Percentiles rank a stretch among this genome's conserved stretches.
Conservation (phyloP, 1,284 basidiomycete genomes). For the Microbotryum violaceum region DNA sequence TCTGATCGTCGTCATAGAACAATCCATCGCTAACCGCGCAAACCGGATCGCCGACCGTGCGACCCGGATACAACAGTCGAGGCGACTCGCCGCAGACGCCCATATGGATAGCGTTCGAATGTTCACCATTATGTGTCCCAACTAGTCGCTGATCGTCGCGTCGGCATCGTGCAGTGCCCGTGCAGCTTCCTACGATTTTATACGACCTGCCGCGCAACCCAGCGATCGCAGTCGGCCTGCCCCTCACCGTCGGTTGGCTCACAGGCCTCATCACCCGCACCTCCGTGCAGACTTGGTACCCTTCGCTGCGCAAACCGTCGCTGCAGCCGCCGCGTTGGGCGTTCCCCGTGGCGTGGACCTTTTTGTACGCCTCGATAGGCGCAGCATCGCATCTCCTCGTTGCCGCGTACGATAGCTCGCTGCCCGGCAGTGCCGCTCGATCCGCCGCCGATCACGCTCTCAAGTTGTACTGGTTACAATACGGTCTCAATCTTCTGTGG, state of each 20-base stretch:
- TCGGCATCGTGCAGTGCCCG: not conserved
- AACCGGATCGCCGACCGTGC: no score
- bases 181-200: constrained; percentile 12
- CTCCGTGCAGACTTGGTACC: constrained; percentile 24
- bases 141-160: no score
- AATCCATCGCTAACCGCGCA: no score
- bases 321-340: constrained; percentile 23
- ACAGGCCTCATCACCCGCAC: constrained; percentile 16
- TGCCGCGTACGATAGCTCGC: constrained; percentile 50
- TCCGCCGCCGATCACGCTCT: constrained; percentile 49
- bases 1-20: no score
- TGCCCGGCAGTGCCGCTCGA: constrained; percentile 42
- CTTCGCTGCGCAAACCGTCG: constrained; percentile 16
- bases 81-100: no score
- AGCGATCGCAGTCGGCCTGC: constrained; percentile 29
- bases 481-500: constrained; percentile 62
- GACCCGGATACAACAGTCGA: no score
- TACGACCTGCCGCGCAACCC: constrained; percentile 15
- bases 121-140: no score
- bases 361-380: constrained; percentile 43
- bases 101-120: no score
- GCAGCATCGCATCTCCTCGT: constrained; percentile 63
- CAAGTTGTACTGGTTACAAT: constrained; percentile 61
- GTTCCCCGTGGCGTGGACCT: constrained; percentile 32
- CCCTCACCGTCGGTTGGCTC: constrained; percentile 21